Evolutionary conservation across 352 stramenopile genomes (phyloP).

Genomic region (Thalassiosira hispida): DNA sequence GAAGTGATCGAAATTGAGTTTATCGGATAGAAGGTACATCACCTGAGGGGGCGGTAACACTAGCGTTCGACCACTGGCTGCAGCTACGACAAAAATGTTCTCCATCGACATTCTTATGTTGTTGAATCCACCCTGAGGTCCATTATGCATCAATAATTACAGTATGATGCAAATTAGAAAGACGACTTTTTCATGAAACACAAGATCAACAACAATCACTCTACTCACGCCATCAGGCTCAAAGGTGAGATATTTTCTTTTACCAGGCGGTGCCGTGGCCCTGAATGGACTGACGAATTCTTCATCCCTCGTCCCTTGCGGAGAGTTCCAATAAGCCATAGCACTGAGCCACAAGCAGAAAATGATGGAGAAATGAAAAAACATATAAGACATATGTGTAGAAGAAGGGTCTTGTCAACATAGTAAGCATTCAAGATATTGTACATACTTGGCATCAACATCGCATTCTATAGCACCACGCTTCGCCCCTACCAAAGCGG

Average conservation of each 20-base stretch:
- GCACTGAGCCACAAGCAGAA: slow-evolving; percentile 31
- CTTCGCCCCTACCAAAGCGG: slow-evolving; percentile 69
- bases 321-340: slow-evolving; percentile 80
- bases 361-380: neutral
- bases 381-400: neutral
- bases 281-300: slow-evolving; percentile 72
- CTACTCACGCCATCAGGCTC: slow-evolving; percentile 53
- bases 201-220: slow-evolving; percentile 1
- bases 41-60: slow-evolving; percentile 65
- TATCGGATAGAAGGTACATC: slow-evolving; percentile 54
- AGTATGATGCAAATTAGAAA: neutral
- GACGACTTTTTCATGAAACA: neutral
- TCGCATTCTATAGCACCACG: slow-evolving; percentile 69
- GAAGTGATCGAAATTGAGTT: slow-evolving; percentile 70
- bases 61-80: slow-evolving; percentile 81
- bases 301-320: slow-evolving; percentile 67
- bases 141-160: neutral
- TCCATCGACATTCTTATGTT: slow-evolving; percentile 81
- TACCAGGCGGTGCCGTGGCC: slow-evolving; percentile 35
- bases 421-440: neutral
- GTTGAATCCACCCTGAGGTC: slow-evolving; percentile 42
- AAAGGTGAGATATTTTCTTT: slow-evolving; percentile 63
- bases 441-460: slow-evolving; percentile 53
- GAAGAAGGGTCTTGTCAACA: neutral
- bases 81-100: slow-evolving; percentile 78